Evolutionary conservation across 2,329 filamentous ascomycete genomes (phyloP).

Genomic region (Penicillium thymicola): DNA sequence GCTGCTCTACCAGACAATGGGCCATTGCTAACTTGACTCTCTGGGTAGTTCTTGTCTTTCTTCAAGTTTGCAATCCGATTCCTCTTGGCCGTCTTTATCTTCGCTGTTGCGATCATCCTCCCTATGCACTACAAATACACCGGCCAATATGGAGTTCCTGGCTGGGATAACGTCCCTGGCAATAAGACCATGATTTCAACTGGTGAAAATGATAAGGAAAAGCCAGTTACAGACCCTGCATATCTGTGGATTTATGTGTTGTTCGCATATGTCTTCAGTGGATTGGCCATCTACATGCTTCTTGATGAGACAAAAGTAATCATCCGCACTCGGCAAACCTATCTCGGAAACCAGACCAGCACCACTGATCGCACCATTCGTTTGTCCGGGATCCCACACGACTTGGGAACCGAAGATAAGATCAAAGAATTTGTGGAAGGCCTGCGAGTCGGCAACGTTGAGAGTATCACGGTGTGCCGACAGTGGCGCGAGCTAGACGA

Average conservation of each 20-base stretch:
- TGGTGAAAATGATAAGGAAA: constrained; percentile 26
- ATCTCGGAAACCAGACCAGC: constrained; percentile 90
- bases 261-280: constrained; percentile 93
- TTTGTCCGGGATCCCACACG: constrained; percentile 77
- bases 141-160: constrained; percentile 41
- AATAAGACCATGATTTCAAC: constrained; percentile 28
- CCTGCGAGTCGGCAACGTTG: constrained; percentile 83
- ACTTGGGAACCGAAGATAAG: constrained; percentile 74
- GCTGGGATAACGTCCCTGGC: constrained; percentile 30
- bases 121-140: constrained; percentile 75
- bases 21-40: constrained; percentile 1
- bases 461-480: constrained; percentile 79
- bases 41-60: constrained; percentile 72
- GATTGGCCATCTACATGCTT: constrained; percentile 76
- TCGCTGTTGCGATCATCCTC: constrained; percentile 74
- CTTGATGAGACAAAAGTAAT: constrained; percentile 79
- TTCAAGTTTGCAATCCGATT: constrained; percentile 94
- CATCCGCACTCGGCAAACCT: constrained; percentile 82
- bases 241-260: constrained; percentile 91
- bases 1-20: background rate
- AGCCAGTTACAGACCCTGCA: constrained; percentile 37
- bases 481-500: constrained; percentile 81
- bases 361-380: constrained; percentile 92
- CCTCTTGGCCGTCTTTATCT: constrained; percentile 73
- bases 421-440: constrained; percentile 86